Conservation (phyloP, 257 asterid genomes). For the Paraleonurus japonicus region DNA sequence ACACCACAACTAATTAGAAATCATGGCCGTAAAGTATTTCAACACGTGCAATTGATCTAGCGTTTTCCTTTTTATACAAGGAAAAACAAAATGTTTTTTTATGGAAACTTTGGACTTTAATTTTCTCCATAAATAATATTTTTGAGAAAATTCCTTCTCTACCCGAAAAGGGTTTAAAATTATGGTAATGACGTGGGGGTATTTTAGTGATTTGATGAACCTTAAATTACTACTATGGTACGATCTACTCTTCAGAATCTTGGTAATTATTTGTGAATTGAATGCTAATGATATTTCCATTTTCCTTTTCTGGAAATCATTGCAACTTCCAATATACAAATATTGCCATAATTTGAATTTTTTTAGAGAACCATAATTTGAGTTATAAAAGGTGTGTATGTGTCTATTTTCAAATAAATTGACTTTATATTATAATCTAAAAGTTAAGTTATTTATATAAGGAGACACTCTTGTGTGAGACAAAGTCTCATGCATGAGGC, state of each 20-base stretch:
- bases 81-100: not conserved
- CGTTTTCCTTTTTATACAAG: not conserved
- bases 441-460: too few relatives aligned
- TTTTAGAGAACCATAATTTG: conserved; percentile 6
- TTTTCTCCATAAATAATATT: conserved; percentile 17
- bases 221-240: conserved; percentile 4
- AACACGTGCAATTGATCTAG: conserved; percentile 20
- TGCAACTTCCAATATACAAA: not conserved
- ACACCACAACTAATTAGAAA: conserved; percentile 5
- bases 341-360: conserved; percentile 1
- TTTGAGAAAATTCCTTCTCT: not conserved
- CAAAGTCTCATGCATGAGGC: too few relatives aligned
- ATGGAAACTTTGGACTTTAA: conserved; percentile 27
- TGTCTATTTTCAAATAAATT: not conserved
- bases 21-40: conserved; percentile 20
- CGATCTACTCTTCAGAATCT: conserved; percentile 29
- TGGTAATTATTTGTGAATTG: conserved; percentile 34
- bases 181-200: conserved; percentile 12
- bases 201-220: not conserved
- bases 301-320: conserved; percentile 28
- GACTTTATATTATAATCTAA: not conserved
- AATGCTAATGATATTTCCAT: conserved; percentile 38
- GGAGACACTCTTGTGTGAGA: too few relatives aligned
- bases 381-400: not conserved
- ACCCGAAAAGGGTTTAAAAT: not conserved